Base-by-base conservation (phyloP, 352 stramenopile species). In the Phytophthora hibernalis region DNA sequence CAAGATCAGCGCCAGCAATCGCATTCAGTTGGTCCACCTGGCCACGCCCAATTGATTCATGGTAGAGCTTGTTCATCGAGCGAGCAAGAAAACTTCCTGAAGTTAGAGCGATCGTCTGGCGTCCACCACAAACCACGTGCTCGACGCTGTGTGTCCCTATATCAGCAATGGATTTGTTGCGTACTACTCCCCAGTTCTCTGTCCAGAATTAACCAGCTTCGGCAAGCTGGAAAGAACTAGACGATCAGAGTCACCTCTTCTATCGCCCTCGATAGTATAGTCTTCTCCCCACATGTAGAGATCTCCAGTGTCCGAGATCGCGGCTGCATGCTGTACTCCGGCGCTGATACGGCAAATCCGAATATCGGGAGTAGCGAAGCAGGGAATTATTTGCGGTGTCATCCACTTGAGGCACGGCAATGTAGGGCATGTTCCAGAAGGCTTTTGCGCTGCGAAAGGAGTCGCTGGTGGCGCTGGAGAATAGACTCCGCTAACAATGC, bases 271-370 rank as follows among this genome's bases (percentile, higher is more conserved):
- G 11, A 26, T 31, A 13, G 33, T 22, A 6, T 60, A 28, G 4
- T 48, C 35, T 20, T 81, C 72, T 5, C 82, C 82, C 97, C 97
- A 99, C 31, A 96, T 83, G 66, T 97, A 99, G 1, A 99, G 67
- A 68, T 97, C 89, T 11, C 96, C 96, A 20, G 79, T 76, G 3
- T 76, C 68, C 11, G 92, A 97, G 20, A 99, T 72, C 5, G 89
- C 95, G 0, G 90, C 85, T 5, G 86, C 91, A 65, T 99, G 96
- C 44, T 84, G 87, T 35, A 80, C 62, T 2, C 97, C 97, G 38
- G 95, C 95, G 35, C 81, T 91, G 45, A 99, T 80, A 20, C 55
- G 68, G 20, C 42, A 54, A 37, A 92, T 87, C 5, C 54, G 40
- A 8, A 74, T 61, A 22, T 77, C 82, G 8, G 61, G 53, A 0